Evolutionary conservation across 2,329 filamentous ascomycete species (phyloP).

Genomic region (Geosmithia flava): DNA sequence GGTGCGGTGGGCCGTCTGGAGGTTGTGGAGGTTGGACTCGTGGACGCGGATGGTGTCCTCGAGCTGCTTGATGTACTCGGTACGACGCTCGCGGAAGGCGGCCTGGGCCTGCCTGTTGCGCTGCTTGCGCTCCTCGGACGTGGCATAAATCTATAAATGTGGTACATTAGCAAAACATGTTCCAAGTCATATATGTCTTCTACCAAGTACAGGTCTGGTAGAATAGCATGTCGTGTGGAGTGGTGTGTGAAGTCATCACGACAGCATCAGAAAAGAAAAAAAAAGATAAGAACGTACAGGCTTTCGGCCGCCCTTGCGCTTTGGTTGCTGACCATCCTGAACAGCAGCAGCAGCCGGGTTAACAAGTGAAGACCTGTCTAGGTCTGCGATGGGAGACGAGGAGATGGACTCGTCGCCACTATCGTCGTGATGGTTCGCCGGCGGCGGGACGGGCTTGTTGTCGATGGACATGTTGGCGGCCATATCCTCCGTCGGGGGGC

Average conservation of each 20-base stretch:
- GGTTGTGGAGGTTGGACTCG: conserved; percentile 82
- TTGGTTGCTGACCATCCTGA: conserved; percentile 56
- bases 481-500: conserved; percentile 35
- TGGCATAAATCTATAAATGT: conserved; percentile 99
- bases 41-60: conserved; percentile 96
- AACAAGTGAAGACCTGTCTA: conserved; percentile 26
- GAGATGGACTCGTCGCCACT: conserved; percentile 45
- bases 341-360: conserved; percentile 12
- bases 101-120: conserved; percentile 94
- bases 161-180: too few species aligned
- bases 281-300: conserved; percentile 54
- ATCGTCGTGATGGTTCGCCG: conserved; percentile 34
- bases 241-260: background rate
- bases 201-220: too few species aligned
- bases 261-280: background rate
- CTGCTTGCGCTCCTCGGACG: conserved; percentile 96
- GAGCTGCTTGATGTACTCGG: conserved; percentile 98
- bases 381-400: conserved; percentile 41
- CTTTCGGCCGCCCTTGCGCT: conserved; percentile 95
- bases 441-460: conserved; percentile 31
- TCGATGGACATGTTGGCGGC: conserved; percentile 58
- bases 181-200: too few species aligned
- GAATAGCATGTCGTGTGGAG: too few species aligned
- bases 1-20: conserved; percentile 88
- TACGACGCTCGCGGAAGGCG: conserved; percentile 89